Conservation (phyloP, 139 green algal genomes). For the Deuterostichococcus epilithicus region DNA sequence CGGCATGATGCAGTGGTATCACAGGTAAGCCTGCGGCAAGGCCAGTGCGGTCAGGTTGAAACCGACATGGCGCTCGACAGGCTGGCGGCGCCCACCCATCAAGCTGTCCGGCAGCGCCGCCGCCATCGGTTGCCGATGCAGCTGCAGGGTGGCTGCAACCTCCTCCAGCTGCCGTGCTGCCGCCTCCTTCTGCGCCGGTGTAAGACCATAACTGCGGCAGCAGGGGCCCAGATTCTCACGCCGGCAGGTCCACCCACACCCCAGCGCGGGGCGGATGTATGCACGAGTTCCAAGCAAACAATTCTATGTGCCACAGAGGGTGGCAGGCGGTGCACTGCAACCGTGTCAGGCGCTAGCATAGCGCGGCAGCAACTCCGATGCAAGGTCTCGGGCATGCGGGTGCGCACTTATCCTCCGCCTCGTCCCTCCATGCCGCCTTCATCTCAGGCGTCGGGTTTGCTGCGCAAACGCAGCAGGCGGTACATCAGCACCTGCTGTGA, state of each 20-base stretch:
- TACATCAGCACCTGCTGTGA: neutral
- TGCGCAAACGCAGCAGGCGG: conserved; percentile 19
- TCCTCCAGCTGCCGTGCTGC: conserved; percentile 49
- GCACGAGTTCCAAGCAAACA: no score
- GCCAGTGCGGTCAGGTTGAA: no score
- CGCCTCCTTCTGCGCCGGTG: conserved; percentile 40
- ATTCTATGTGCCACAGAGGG: no score
- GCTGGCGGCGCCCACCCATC: conserved; percentile 7
- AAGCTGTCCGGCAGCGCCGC: neutral
- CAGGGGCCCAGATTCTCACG: neutral
- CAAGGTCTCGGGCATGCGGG: no score
- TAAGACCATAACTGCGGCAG: conserved; percentile 54
- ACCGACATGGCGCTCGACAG: no score
- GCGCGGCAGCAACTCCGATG: conserved; percentile 7
- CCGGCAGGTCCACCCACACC: no score
- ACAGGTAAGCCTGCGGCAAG: no score
- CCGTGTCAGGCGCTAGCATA: neutral
- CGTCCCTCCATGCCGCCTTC: conserved; percentile 50
- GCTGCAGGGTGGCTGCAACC: conserved; percentile 16
- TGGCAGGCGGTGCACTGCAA: no score
- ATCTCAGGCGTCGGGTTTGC: conserved; percentile 66
- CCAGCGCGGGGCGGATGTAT: no score
- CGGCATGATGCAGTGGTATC: no score
- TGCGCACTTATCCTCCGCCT: conserved; percentile 51
- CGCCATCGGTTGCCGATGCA: conserved; percentile 4